Conservation (phyloP, 2,329 filamentous ascomycete genomes). For the Beauveria caledonica region DNA sequence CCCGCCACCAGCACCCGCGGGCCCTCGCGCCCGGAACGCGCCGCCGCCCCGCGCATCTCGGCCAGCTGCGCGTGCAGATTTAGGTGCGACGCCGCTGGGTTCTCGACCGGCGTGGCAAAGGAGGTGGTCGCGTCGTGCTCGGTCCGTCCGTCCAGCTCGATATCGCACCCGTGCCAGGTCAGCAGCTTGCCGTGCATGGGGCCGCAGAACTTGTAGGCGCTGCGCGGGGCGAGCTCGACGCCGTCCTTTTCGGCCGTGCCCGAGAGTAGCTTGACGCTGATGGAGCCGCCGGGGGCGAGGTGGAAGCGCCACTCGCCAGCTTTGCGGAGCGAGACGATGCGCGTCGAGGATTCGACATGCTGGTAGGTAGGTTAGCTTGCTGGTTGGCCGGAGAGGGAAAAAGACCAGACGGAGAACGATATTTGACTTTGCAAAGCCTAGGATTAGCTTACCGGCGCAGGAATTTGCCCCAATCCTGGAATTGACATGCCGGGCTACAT, state of each 20-base stretch:
- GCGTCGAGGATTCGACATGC: slow-evolving; percentile 32
- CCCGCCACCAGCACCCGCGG: slow-evolving; percentile 83
- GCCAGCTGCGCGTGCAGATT: slow-evolving; percentile 87
- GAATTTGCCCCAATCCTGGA: slow-evolving; percentile 63
- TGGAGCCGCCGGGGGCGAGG: slow-evolving; percentile 42
- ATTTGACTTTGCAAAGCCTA: not conserved
- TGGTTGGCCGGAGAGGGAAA: not conserved
- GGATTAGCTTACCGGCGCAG: slow-evolving; percentile 40
- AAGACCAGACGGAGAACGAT: not conserved
- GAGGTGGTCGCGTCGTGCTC: slow-evolving; percentile 50
- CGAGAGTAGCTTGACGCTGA: slow-evolving; percentile 55
- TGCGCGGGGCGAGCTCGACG: slow-evolving; percentile 77
- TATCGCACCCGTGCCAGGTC: slow-evolving; percentile 82
- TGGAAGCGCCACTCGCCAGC: slow-evolving; percentile 75
- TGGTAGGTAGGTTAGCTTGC: slow-evolving; percentile 9
- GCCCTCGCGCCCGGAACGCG: slow-evolving; percentile 42
- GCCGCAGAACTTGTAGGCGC: slow-evolving; percentile 72
- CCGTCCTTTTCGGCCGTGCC: slow-evolving; percentile 92
- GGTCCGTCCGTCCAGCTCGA: slow-evolving; percentile 64
- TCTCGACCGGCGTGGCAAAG: slow-evolving; percentile 63
- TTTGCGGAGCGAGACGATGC: slow-evolving; percentile 46
- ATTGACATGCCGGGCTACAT: slow-evolving; percentile 55
- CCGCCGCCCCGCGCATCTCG: slow-evolving; percentile 56
- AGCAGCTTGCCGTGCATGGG: slow-evolving; percentile 73
- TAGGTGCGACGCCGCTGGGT: slow-evolving; percentile 68